Base-by-base conservation (phyloP, 768 basidiomycete species). In the Leccinum imitatum region DNA sequence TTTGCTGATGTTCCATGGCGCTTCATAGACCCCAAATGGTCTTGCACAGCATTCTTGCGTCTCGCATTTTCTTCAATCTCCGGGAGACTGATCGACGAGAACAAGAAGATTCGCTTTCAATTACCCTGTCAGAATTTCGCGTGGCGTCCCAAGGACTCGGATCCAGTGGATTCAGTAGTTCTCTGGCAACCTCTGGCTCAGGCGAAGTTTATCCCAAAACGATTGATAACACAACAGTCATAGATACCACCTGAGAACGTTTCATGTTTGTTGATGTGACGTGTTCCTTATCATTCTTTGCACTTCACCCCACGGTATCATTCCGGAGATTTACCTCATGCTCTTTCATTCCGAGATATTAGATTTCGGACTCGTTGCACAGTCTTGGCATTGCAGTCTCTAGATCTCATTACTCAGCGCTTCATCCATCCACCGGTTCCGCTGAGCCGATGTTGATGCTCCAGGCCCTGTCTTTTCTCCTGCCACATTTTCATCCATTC, bases 1-100 rank as follows among this genome's bases (percentile, higher is more conserved):
- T 35, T 52, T 44, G 21, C 59, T 63, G 33, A 63, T 15, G 2
- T 48, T 17, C 13, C n/a, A n/a, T 54, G 37, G 48, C 50, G 14
- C 17, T 41, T 41, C 10, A 3, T 21, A 69, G 67, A 19, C 65
- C 63, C 27, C 67, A 69, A 30, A 35, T 69, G 52, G 67, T 59
- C 23, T 41, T 60, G 57, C 67, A 69, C 25, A 69, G 67, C 19
- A 61, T 69, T 35, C 67, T 69, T 54, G 59, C 67, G 2, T 69
- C 67, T n/a, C 67, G 64, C 3, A 58, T 68, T 46, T 67, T 68
- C 50, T 68, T 68, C 25, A 66, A 68, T 53, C 67, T 68, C 30
- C 66, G 57, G 52, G 62, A 68, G 53, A 66, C 67, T 8, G 23
- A n/a, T 15, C 65, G n/a, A 50, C 48, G 13, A 56, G 60, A 60